Evolutionary conservation across 169 alveolate genomes (phyloP), one percentile per base, ranked within the genome.

Genomic region (Plasmodium relictum): DNA sequence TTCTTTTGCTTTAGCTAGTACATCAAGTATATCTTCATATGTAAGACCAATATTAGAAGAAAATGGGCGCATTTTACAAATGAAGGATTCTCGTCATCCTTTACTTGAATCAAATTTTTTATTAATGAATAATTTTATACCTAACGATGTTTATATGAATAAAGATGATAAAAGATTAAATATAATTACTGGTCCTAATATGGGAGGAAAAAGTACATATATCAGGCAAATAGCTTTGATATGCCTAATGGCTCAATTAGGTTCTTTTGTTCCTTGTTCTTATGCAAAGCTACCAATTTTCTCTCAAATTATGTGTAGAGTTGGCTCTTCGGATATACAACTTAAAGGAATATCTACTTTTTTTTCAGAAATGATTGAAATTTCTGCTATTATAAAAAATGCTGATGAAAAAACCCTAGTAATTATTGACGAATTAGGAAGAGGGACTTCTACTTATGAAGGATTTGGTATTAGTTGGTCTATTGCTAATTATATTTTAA

Each of bases 171-270:
- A 96, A n/a, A 89, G 98, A 61, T 91, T 98, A 42, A 97, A 95
- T 59, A 95, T 98, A 37, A 98, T 98, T 16, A 98, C 99, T 8
- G 99, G 99, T 3, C 99, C 99, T 3, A 98, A 98, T 88, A 98
- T 98, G 99, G 99, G 99, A 9, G 99, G 99, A n/a, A 98, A 98
- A 86, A 96, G 98, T 68, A 98, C 99, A 7, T 98, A 95, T 87
- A 97, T 98, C 48, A 93, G 99, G 71, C 97, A 97, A 92, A 92
- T 91, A 45, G 96, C 95, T 56, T 20, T 94, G 14, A 94, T 94
- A 58, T 93, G 93, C 31, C 74, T 92, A 12, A 92, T 94, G 95
- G 92, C 98, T 39, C 99, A 98, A 71, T 96, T 98, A 9, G 99
- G 99, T 0, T 97, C 98, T 45, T 98, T 94, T 89, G 98, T 98